phyloP scores from a whole-genome alignment of 306 rosid species.

The Cucumis hystrix region DNA sequence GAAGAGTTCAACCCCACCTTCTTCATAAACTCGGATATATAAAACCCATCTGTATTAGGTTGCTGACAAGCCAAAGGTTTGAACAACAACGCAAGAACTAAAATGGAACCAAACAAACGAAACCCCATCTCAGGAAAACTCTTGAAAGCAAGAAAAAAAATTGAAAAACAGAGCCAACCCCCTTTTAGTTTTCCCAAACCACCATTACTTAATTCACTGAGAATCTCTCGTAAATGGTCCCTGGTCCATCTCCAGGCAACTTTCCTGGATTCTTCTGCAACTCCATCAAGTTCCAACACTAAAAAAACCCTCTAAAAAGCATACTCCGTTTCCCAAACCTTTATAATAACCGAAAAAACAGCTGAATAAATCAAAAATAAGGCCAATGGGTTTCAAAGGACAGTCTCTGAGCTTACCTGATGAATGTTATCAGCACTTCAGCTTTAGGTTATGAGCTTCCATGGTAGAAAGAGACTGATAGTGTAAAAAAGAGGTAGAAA shows the following conservation, averaged over 20 bases:
- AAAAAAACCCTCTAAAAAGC: neutral
- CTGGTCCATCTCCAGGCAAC: conserved; percentile 13
- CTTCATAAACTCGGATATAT: conserved; percentile 54
- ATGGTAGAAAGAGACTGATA: neutral
- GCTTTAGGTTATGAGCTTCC: conserved; percentile 14
- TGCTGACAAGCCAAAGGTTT: conserved; percentile 58
- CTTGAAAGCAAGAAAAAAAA: conserved; percentile 11
- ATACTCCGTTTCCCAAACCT: conserved; percentile 10
- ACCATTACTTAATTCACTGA: conserved; percentile 17
- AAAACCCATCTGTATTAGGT: conserved; percentile 74
- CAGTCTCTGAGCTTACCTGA: conserved; percentile 35
- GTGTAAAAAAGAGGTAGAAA: neutral
- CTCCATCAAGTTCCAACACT: conserved; percentile 11
- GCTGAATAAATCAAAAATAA: neutral
- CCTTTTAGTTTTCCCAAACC: conserved; percentile 7
- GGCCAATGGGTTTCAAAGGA: conserved; percentile 11
- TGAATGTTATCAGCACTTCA: conserved; percentile 16
- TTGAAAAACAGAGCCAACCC: neutral
- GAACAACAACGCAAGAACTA: conserved; percentile 48
- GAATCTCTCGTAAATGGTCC: conserved; percentile 19
- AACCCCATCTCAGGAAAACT: conserved; percentile 41
- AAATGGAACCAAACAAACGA: conserved; percentile 40
- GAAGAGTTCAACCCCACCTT: conserved; percentile 36
- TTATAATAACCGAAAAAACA: neutral
- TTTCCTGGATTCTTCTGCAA: conserved; percentile 20